phyloP scores from a whole-genome alignment of 1,139 yeast species.

The Kazachstania sp. region DNA sequence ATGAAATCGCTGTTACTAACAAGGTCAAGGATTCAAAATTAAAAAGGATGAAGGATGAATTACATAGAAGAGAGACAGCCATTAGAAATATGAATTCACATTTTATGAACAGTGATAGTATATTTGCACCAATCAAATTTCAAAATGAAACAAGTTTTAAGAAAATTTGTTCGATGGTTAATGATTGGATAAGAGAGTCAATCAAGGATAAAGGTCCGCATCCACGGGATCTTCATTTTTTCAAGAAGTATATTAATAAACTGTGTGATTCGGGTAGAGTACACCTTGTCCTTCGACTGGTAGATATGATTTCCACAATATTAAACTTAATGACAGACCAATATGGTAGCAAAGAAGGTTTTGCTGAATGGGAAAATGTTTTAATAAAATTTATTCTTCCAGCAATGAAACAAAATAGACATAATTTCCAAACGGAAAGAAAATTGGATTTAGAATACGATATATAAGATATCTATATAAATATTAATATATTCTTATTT shows the following conservation, averaged over 20 bases:
- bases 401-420: constrained; percentile 19
- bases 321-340: constrained; percentile 13
- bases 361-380: constrained; percentile 28
- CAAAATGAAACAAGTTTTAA: constrained; percentile 31
- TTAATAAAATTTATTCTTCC: constrained; percentile 21
- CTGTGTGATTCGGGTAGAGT: constrained; percentile 20
- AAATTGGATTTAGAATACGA: constrained; percentile 21
- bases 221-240: constrained; percentile 42
- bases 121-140: constrained; percentile 33
- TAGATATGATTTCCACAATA: constrained; percentile 17
- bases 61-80: constrained; percentile 31
- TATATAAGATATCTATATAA: constrained; percentile 4
- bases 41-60: constrained; percentile 16
- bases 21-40: constrained; percentile 30
- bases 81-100: constrained; percentile 10
- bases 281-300: constrained; percentile 18
- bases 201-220: constrained; percentile 46
- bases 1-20: constrained; percentile 29
- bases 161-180: constrained; percentile 35
- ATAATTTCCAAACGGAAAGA: constrained; percentile 19
- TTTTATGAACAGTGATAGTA: constrained; percentile 23
- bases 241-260: constrained; percentile 29
- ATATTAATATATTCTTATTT: background rate
- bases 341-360: constrained; percentile 12
- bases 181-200: constrained; percentile 44